Base-by-base conservation (phyloP, 139 green algal species). In the Astrephomene gubernaculifera region DNA sequence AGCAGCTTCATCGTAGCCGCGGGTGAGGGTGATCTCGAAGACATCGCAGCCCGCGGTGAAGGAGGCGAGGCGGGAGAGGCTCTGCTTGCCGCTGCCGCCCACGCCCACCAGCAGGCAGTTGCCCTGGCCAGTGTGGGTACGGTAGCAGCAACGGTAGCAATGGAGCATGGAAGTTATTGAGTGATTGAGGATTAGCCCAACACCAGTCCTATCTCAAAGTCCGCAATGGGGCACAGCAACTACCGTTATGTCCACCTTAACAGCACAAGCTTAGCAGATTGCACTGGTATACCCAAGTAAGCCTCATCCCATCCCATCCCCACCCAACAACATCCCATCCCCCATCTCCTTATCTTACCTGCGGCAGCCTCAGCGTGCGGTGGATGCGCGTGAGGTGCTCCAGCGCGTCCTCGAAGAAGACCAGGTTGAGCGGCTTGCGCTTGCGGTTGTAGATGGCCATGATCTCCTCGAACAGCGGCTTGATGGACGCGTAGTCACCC, bases 1-100 rank as follows among this genome's bases (percentile, higher is more conserved):
- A 1, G 89, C 87, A 1, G 49, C 78, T 82, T 98, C 95, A 68
- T 97, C 94, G 83, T 98, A 98, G 27, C 95, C 95, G 25, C 95
- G 91, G 4, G 94, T 97, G 2, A 98, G 90, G 9, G 93, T 97
- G 89, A 98, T 97, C 65, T 97, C 94, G 89, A 97, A 98, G 22
- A 97, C 92, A 25, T 90, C 91, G 84, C 92, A 96, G 38, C 91
- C 91, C 14, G 93, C 91, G 0, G 89, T 92, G 90, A 91, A 95
- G 6, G 94, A 89, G 10, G 92, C 92, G 41, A 92, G 85, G 36
- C 78, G 63, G 9, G 72, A 87, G 49, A 97, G 86, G 73, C 76
- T 93, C 90, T 96, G 93, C 91, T 97, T 97, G 87, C 95, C 95
- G 76, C 79, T 93, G 87, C 95, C 95, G 39, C 94, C 95, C 39